phyloP scores from a whole-genome alignment of 2,329 filamentous ascomycete species.

The Furcasterigmium sp. region DNA sequence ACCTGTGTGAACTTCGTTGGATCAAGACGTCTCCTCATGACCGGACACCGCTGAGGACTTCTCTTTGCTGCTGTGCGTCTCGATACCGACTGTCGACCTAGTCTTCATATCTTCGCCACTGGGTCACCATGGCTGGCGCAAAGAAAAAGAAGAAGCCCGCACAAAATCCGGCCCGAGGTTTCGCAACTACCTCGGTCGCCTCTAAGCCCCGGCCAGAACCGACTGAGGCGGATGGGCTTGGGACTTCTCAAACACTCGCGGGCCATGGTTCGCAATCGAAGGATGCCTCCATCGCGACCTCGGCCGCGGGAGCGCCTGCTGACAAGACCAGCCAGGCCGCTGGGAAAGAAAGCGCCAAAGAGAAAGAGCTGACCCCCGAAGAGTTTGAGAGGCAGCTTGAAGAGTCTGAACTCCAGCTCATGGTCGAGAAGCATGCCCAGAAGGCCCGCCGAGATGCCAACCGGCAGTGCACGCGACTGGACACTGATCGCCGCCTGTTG shows the following conservation, averaged over 20 bases:
- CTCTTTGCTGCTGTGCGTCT: no score
- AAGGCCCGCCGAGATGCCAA: slow-evolving; percentile 76
- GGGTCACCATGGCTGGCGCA: slow-evolving; percentile 55
- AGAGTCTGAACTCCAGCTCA: slow-evolving; percentile 79
- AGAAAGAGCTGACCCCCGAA: slow-evolving; percentile 66
- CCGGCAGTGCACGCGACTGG: slow-evolving; percentile 70
- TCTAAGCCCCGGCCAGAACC: slow-evolving; percentile 71
- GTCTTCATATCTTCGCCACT: background rate
- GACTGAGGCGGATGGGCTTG: slow-evolving; percentile 18
- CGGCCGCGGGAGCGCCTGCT: slow-evolving; percentile 15
- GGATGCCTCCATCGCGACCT: slow-evolving; percentile 23
- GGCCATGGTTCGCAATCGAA: background rate
- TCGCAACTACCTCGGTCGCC: slow-evolving; percentile 88
- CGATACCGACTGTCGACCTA: slow-evolving; percentile 6
- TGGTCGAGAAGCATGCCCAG: slow-evolving; percentile 77
- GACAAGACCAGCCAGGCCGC: slow-evolving; percentile 10
- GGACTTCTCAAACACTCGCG: slow-evolving; percentile 5
- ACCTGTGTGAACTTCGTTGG: no score
- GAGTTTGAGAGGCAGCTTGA: slow-evolving; percentile 88
- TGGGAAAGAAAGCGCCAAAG: slow-evolving; percentile 10
- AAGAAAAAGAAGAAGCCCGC: slow-evolving; percentile 91
- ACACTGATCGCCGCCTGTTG: slow-evolving; percentile 80
- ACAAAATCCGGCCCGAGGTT: slow-evolving; percentile 83
- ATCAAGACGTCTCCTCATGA: no score
- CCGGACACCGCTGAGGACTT: no score